Base-by-base conservation (phyloP, 2,329 filamentous ascomycete species). In the Alternaria conjuncta region DNA sequence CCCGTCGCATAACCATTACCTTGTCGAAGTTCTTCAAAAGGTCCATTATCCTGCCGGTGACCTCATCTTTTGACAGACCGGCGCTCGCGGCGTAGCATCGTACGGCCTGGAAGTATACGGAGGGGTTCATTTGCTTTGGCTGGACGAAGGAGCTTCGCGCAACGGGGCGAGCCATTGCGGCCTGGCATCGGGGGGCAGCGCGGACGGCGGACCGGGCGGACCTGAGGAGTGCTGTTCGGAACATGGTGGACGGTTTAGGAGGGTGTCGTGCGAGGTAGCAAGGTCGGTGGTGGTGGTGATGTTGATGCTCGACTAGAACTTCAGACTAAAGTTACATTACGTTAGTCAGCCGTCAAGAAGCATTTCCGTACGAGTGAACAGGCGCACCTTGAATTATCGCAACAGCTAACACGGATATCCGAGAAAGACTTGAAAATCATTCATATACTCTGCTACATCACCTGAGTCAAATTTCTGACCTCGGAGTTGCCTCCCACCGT, bases 11-110 rank as follows among this genome's bases (percentile, higher is more conserved):
- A 44, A 82, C 43, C 65, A 85, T 73, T 82, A 94, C 92, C 92
- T 99, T 99, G 86, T 99, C 96, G 81, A 98, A 99, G 82, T 94
- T 95, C 85, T 94, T 91, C 83, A 99, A 83, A 77, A 99, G 86
- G 83, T 93, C 92, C 82, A 97, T 87, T 86, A 98, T 97, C 80
- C 95, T 89, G 65, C 92, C 93, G 85, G 96, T 91, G 62, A 97
- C 92, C 85, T 97, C 93, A 61, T 90, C 86, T 86, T 94, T 91
- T 76, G 88, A 86, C 70, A 98, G 88, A 72, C 90, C 90, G 69
- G 90, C 88, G 64, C 87, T 90, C 57, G 95, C 92, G 72, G 94
- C 93, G 86, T 99, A 99, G 86, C 89, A 92, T 84, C 96, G 87
- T 78, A 92, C 86, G 73, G 88, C 87, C 80, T 90, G 86, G 83